Evolutionary conservation across 345 rosid species (phyloP).

Genomic region (Lepidium africanum): DNA sequence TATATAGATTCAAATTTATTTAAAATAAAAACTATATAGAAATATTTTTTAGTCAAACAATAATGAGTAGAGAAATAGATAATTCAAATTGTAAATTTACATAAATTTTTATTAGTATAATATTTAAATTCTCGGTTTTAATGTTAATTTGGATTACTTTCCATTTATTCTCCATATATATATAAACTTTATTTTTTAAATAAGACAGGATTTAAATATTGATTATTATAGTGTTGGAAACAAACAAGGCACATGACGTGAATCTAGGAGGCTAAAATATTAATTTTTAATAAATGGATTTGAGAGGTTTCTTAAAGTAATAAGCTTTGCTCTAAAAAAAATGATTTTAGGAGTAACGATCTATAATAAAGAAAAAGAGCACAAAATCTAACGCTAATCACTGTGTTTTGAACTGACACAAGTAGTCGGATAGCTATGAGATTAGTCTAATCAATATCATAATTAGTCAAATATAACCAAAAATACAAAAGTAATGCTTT

Average conservation of each 20-base stretch:
- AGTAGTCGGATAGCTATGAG: neutral
- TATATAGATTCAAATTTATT: too few species aligned
- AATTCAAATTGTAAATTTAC: too few species aligned
- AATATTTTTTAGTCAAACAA: too few species aligned
- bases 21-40: too few species aligned
- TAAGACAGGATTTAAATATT: neutral
- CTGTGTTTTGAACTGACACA: slow-evolving; percentile 24
- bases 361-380: slow-evolving; percentile 12
- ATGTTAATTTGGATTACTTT: too few species aligned
- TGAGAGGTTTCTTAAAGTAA: neutral
- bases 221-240: slow-evolving; percentile 13
- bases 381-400: slow-evolving; percentile 25
- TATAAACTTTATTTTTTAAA: neutral
- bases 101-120: too few species aligned
- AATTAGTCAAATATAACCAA: slow-evolving; percentile 9
- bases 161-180: too few species aligned
- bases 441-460: slow-evolving; percentile 15
- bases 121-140: too few species aligned
- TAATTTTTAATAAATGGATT: neutral
- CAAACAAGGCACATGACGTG: slow-evolving; percentile 31
- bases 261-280: slow-evolving; percentile 15
- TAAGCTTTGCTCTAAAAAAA: neutral
- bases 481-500: neutral
- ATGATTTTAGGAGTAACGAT: too few species aligned
- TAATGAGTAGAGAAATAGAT: too few species aligned